Conservation (phyloP, 2,329 filamentous ascomycete species). For the Curvularia verruculosa region DNA sequence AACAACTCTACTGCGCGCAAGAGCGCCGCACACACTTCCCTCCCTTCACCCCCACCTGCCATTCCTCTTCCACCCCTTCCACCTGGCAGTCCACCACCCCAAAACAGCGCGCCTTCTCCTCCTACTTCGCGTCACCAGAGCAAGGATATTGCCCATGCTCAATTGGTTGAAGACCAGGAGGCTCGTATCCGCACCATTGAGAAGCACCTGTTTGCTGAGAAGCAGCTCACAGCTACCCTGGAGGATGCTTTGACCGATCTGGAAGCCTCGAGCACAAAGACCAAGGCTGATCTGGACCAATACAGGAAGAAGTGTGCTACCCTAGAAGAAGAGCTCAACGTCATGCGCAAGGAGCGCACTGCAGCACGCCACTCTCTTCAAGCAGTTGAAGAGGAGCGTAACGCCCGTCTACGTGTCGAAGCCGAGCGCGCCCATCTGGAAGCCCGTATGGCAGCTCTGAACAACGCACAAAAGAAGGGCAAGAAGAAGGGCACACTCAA, state of each 20-base stretch:
- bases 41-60: conserved; percentile 91
- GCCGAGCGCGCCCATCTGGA: conserved; percentile 86
- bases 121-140: conserved; percentile 74
- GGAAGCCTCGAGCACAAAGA: conserved; percentile 88
- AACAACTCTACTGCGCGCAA: conserved; percentile 77
- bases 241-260: conserved; percentile 96
- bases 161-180: conserved; percentile 93
- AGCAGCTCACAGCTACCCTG: conserved; percentile 91
- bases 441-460: conserved; percentile 77
- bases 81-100: conserved; percentile 49
- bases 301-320: conserved; percentile 86
- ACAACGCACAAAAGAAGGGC: conserved; percentile 88
- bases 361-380: conserved; percentile 72
- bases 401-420: conserved; percentile 89
- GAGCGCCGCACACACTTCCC: conserved; percentile 78
- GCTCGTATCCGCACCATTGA: conserved; percentile 93
- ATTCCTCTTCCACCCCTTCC: conserved; percentile 96
- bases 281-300: conserved; percentile 85
- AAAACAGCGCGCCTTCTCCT: conserved; percentile 62
- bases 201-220: conserved; percentile 94
- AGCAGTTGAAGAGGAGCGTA: conserved; percentile 94
- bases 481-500: conserved; percentile 95
- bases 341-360: conserved; percentile 65
- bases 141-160: conserved; percentile 78
- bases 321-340: conserved; percentile 73